Evolutionary conservation across 164 flowering plant genomes (phyloP).

Genomic region (Chimonanthus praecox): DNA sequence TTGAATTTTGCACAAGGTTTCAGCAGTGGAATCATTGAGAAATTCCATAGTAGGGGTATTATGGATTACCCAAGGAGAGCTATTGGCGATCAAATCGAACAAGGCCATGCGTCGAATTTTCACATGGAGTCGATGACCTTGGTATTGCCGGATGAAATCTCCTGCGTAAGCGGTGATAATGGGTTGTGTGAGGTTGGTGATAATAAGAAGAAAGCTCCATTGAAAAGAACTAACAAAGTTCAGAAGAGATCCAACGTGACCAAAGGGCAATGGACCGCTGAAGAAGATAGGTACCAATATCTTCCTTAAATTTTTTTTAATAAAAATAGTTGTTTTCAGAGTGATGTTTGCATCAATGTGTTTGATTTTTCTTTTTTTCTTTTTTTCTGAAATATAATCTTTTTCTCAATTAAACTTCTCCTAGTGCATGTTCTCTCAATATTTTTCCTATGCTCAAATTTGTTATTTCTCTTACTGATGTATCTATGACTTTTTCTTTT

Average conservation of each 20-base stretch:
- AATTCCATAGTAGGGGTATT: too few relatives aligned
- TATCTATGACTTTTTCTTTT: neutral
- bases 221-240: constrained; percentile 24
- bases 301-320: neutral
- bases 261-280: constrained; percentile 82
- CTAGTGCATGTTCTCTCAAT: neutral
- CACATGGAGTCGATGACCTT: constrained; percentile 28
- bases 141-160: constrained; percentile 39
- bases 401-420: neutral
- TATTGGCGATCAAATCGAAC: constrained; percentile 7
- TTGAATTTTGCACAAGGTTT: constrained; percentile 24
- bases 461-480: neutral
- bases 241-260: constrained; percentile 34
- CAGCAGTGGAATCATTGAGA: too few relatives aligned
- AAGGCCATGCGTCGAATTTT: constrained; percentile 7
- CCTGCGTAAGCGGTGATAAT: constrained; percentile 35
- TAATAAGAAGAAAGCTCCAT: constrained; percentile 11
- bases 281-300: constrained; percentile 64
- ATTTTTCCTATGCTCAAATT: neutral
- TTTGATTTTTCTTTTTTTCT: neutral
- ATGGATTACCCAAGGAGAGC: constrained; percentile 6
- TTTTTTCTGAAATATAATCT: neutral
- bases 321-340: neutral
- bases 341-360: neutral
- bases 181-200: constrained; percentile 14